Evolutionary conservation across 2,329 filamentous ascomycete species (phyloP).

Genomic region (Herpotrichia juniperi): DNA sequence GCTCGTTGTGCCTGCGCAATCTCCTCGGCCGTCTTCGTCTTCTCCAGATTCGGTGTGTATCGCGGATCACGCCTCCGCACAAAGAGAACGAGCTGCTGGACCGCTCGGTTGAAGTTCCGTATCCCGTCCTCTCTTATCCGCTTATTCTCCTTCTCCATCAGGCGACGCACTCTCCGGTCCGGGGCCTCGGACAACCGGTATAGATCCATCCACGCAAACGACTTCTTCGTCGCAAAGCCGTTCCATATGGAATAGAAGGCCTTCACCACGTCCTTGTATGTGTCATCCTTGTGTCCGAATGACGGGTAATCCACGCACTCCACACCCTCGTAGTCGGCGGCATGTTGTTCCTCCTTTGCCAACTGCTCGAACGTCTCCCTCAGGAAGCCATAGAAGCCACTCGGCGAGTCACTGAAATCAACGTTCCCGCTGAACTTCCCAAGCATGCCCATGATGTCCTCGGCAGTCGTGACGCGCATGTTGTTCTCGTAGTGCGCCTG

Average conservation of each 20-base stretch:
- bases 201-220: slow-evolving; percentile 87
- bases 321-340: slow-evolving; percentile 70
- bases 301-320: slow-evolving; percentile 74
- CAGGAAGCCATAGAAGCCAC: slow-evolving; percentile 84
- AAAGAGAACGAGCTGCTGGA: slow-evolving; percentile 84
- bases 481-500: slow-evolving; percentile 67
- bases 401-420: slow-evolving; percentile 78
- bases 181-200: slow-evolving; percentile 85
- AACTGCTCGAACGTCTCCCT: slow-evolving; percentile 79
- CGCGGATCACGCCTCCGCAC: slow-evolving; percentile 90
- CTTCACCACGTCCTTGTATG: slow-evolving; percentile 77
- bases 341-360: slow-evolving; percentile 78
- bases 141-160: slow-evolving; percentile 96
- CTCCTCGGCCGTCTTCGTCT: slow-evolving; percentile 77
- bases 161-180: slow-evolving; percentile 78
- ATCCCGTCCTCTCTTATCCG: slow-evolving; percentile 80
- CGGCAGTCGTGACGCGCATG: slow-evolving; percentile 76
- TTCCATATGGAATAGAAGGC: slow-evolving; percentile 83
- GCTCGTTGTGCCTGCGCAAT: slow-evolving; percentile 79
- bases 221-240: slow-evolving; percentile 82
- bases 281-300: slow-evolving; percentile 79
- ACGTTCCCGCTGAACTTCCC: slow-evolving; percentile 79
- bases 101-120: slow-evolving; percentile 90
- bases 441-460: slow-evolving; percentile 79
- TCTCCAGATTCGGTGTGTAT: slow-evolving; percentile 77